Evolutionary conservation across 2,329 filamentous ascomycete genomes (phyloP).

Genomic region (Arthrinium phaeospermum): DNA sequence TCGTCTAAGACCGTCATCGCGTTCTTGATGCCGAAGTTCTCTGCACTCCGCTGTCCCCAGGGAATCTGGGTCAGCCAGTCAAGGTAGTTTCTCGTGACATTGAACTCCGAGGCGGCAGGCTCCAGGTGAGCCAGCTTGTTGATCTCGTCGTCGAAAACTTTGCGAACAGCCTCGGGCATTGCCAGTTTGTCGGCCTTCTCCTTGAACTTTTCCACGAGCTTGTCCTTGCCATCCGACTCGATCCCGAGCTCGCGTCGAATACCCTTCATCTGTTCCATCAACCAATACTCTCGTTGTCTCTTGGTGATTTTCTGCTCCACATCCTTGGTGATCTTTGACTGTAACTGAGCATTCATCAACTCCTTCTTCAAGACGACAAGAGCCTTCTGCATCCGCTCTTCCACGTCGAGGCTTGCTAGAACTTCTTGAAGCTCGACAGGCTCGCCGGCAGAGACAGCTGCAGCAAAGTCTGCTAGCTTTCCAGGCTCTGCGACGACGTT

Average conservation of each 20-base stretch:
- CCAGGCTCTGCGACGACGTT: slow-evolving; percentile 95
- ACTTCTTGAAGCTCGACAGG: slow-evolving; percentile 92
- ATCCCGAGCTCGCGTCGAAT: slow-evolving; percentile 95
- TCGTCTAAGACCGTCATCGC: slow-evolving; percentile 91
- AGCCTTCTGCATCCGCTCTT: slow-evolving; percentile 90
- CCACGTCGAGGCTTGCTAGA: slow-evolving; percentile 85
- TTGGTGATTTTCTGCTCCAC: slow-evolving; percentile 98
- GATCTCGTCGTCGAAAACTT: slow-evolving; percentile 97
- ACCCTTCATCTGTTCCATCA: slow-evolving; percentile 99
- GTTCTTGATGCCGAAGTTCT: slow-evolving; percentile 95
- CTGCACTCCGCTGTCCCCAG: slow-evolving; percentile 92
- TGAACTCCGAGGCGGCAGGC: slow-evolving; percentile 95
- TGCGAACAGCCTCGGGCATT: slow-evolving; percentile 96
- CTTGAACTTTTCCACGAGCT: slow-evolving; percentile 95
- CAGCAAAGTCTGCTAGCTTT: slow-evolving; percentile 95
- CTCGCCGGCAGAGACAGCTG: slow-evolving; percentile 93
- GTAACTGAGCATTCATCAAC: slow-evolving; percentile 95
- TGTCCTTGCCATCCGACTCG: slow-evolving; percentile 97
- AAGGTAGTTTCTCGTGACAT: slow-evolving; percentile 96
- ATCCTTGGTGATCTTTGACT: slow-evolving; percentile 97
- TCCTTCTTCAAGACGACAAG: slow-evolving; percentile 95
- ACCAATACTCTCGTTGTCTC: slow-evolving; percentile 95
- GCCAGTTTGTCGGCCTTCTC: slow-evolving; percentile 92
- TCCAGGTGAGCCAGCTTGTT: slow-evolving; percentile 97
- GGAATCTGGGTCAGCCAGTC: slow-evolving; percentile 99